A percentile compares a stretch with the other conserved stretches of the same genome.
Conservation (phyloP, 1,284 basidiomycete species). For the Ustilago bromivora region DNA sequence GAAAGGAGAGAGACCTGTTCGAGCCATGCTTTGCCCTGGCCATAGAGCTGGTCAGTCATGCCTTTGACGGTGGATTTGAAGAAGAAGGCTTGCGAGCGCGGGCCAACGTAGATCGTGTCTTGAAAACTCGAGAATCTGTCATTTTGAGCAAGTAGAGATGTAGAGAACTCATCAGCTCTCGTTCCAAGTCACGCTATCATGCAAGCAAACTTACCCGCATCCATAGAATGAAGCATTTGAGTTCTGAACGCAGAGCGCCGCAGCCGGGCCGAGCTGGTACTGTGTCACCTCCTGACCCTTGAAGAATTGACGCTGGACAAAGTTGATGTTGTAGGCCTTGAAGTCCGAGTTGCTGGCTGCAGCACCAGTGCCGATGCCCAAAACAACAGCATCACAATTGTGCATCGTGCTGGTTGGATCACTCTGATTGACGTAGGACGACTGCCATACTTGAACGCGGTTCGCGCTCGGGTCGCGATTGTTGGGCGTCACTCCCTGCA, state of each 20-base stretch:
- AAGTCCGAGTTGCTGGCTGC: constrained; percentile 21
- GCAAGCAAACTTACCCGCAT: constrained; percentile 11
- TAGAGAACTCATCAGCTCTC: background rate
- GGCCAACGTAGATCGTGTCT: constrained; percentile 36
- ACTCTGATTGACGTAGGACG: constrained; percentile 41
- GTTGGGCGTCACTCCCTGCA: constrained; percentile 24
- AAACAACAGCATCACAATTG: constrained; percentile 42
- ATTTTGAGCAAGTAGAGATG: background rate
- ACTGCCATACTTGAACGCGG: constrained; percentile 39
- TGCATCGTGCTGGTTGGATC: constrained; percentile 3
- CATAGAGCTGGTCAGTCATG: constrained; percentile 48
- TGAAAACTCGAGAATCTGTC: constrained; percentile 31
- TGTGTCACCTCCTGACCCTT: constrained; percentile 23
- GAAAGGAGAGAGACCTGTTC: constrained; percentile 27
- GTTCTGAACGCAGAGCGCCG: constrained; percentile 29
- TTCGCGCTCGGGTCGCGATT: constrained; percentile 8
- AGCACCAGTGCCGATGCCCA: constrained; percentile 24
- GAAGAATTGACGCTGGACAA: constrained; percentile 27
- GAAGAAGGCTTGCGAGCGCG: constrained; percentile 25
- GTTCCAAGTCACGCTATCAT: background rate
- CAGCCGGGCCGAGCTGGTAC: constrained; percentile 38
- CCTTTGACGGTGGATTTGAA: constrained; percentile 25
- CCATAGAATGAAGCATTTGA: constrained; percentile 39
- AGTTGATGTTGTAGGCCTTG: constrained; percentile 50
- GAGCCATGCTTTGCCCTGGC: constrained; percentile 43